Evolutionary conservation across 2,329 filamentous ascomycete genomes (phyloP).

Genomic region (Emmonsiellopsis sp.): DNA sequence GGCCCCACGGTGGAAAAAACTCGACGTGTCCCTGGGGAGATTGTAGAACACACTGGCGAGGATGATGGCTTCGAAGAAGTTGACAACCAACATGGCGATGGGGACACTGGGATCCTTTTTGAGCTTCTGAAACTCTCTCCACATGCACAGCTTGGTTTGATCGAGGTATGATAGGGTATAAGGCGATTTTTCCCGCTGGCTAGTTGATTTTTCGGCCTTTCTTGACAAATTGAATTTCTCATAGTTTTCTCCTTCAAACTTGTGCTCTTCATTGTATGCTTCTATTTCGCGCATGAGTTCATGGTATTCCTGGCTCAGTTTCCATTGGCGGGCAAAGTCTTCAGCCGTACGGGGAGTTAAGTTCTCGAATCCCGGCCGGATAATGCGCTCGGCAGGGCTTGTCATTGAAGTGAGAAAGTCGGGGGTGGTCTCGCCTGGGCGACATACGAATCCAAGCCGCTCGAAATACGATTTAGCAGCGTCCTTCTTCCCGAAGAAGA

Average conservation of each 20-base stretch:
- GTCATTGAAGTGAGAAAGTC: constrained; percentile 77
- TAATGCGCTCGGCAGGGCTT: constrained; percentile 68
- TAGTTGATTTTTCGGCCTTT: constrained; percentile 32
- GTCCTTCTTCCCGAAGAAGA: constrained; percentile 60
- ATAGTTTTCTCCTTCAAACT: constrained; percentile 17
- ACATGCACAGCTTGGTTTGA: constrained; percentile 69
- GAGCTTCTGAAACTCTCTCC: constrained; percentile 68
- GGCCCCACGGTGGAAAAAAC: constrained; percentile 69
- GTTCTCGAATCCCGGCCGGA: constrained; percentile 46
- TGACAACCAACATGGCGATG: constrained; percentile 54
- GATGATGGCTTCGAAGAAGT: constrained; percentile 66
- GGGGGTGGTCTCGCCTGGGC: constrained; percentile 67
- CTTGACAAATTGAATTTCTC: constrained; percentile 18
- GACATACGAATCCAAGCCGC: constrained; percentile 60
- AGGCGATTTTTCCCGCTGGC: constrained; percentile 58
- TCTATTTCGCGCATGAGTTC: constrained; percentile 33
- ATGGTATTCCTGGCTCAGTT: constrained; percentile 41
- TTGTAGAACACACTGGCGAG: constrained; percentile 76
- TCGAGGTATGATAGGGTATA: constrained; percentile 70
- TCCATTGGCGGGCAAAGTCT: constrained; percentile 55
- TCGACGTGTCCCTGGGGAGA: constrained; percentile 50
- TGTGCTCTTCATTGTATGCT: constrained; percentile 31
- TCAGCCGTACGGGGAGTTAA: constrained; percentile 57
- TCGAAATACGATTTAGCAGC: constrained; percentile 68
- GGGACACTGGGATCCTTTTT: constrained; percentile 66